These are phyloP conservation scores for Claviceps spartinae DNA, from an alignment of 2,329 filamentous ascomycete genomes.

Conservation along the genomic window DNA sequence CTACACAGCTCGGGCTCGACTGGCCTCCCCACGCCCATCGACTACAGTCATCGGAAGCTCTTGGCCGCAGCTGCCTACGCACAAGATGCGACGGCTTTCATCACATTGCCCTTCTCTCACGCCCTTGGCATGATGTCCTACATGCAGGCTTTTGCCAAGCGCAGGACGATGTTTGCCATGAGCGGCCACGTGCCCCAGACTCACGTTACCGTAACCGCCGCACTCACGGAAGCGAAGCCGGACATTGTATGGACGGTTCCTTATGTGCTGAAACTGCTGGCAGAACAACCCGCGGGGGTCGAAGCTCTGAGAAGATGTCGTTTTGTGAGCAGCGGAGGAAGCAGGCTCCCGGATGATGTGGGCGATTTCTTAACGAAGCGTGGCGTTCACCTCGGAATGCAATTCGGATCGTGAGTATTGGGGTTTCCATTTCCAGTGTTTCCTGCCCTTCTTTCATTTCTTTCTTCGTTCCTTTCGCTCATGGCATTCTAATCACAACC, in stretches of 20 bases:
- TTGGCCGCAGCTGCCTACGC: conserved; percentile 31
- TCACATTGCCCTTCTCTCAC: conserved; percentile 45
- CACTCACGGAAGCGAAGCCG: conserved; percentile 27
- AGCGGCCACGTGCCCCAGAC: conserved; percentile 43
- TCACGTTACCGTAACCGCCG: conserved; percentile 28
- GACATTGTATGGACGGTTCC: conserved; percentile 47
- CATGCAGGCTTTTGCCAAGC: conserved; percentile 35
- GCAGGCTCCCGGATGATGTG: conserved; percentile 41
- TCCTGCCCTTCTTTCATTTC: neutral
- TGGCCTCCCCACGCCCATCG: conserved; percentile 49
- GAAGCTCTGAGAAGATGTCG: conserved; percentile 29
- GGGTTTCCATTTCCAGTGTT: neutral
- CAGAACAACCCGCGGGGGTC: conserved; percentile 42
- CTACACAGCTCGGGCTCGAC: conserved; percentile 33
- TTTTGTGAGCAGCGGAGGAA: conserved; percentile 42
- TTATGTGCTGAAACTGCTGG: conserved; percentile 47
- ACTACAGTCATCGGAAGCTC: conserved; percentile 36
- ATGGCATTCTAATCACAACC: no score
- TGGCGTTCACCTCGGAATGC: conserved; percentile 38
- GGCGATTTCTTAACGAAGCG: conserved; percentile 36
- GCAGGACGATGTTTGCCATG: conserved; percentile 37
- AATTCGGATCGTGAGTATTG: conserved; percentile 37
- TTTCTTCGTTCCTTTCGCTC: neutral
- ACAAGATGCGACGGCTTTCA: conserved; percentile 32
- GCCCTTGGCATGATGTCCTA: conserved; percentile 42